Evolutionary conservation across 768 basidiomycete species (phyloP).

Genomic region (Boletus tylopilopsis): DNA sequence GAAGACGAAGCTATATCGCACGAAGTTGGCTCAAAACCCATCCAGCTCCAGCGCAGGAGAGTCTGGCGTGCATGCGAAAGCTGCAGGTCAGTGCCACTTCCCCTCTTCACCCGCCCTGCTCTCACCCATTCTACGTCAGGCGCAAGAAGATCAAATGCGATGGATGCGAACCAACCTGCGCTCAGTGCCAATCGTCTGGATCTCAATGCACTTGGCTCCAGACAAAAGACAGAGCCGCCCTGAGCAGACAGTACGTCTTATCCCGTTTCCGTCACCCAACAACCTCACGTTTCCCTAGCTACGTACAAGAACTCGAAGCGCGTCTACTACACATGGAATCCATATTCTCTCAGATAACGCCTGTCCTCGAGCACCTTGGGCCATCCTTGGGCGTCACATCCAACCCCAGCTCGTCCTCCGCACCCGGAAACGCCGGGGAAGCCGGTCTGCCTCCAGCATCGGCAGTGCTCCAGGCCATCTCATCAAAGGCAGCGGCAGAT

Average conservation of each 20-base stretch:
- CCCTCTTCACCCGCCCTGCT: background rate
- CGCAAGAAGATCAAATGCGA: slow-evolving; percentile 95
- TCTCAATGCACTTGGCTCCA: slow-evolving; percentile 87
- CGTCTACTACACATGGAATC: slow-evolving; percentile 85
- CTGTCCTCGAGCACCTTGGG: slow-evolving; percentile 70
- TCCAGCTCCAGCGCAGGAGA: slow-evolving; percentile 72
- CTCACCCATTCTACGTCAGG: slow-evolving; percentile 37
- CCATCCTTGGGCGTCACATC: slow-evolving; percentile 46
- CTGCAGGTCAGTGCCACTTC: slow-evolving; percentile 59
- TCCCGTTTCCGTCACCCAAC: slow-evolving; percentile 3
- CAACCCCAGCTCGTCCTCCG: slow-evolving; percentile 30
- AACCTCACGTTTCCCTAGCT: slow-evolving; percentile 43
- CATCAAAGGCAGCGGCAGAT: slow-evolving; percentile 35
- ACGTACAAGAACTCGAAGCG: slow-evolving; percentile 89
- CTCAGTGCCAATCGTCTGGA: slow-evolving; percentile 71
- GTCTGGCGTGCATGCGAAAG: slow-evolving; percentile 91
- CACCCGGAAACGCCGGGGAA: slow-evolving; percentile 12
- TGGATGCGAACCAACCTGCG: slow-evolving; percentile 81
- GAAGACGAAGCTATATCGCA: slow-evolving; percentile 49
- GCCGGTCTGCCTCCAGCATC: slow-evolving; percentile 24
- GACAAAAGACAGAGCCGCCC: slow-evolving; percentile 85
- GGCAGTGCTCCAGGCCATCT: slow-evolving; percentile 33
- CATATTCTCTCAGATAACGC: slow-evolving; percentile 78
- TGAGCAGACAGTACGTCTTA: slow-evolving; percentile 78
- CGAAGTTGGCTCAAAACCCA: slow-evolving; percentile 62